Percentiles rank a stretch among this genome's conserved stretches.
phyloP scores from a whole-genome alignment of 352 stramenopile genomes.

The Globisporangium echinulatum region DNA sequence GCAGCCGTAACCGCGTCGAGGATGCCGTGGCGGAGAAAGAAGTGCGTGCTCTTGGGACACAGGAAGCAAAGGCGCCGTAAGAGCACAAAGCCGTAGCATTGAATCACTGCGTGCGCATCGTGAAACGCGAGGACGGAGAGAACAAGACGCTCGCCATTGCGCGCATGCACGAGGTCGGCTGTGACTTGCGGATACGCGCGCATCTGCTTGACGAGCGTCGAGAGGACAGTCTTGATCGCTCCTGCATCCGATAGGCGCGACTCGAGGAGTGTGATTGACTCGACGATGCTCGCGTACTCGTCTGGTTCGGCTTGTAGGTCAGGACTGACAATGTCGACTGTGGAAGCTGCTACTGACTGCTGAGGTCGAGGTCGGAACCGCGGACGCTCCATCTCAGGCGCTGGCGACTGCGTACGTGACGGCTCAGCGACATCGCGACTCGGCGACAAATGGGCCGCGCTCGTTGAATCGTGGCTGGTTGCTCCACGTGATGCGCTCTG shows the following conservation, averaged over 20 bases:
- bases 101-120: slow-evolving; percentile 60
- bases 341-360: neutral
- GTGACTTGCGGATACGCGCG: slow-evolving; percentile 62
- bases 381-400: slow-evolving; percentile 8
- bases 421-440: neutral
- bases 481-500: no score
- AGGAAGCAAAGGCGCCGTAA: slow-evolving; percentile 69
- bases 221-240: slow-evolving; percentile 53
- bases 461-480: no score
- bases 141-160: slow-evolving; percentile 38
- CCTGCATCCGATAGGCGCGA: slow-evolving; percentile 31
- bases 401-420: no score
- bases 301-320: slow-evolving; percentile 13
- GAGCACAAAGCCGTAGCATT: slow-evolving; percentile 77
- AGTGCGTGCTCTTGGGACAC: slow-evolving; percentile 51
- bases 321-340: neutral
- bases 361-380: slow-evolving; percentile 6
- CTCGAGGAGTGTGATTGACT: slow-evolving; percentile 45
- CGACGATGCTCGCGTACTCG: slow-evolving; percentile 32
- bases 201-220: slow-evolving; percentile 73
- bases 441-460: no score
- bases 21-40: slow-evolving; percentile 46
- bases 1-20: slow-evolving; percentile 42
- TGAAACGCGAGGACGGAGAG: slow-evolving; percentile 54
- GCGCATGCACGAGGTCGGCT: slow-evolving; percentile 45